Evolutionary conservation across 495 filamentous ascomycete genomes (phyloP).

Genomic region (Xylaria curta): DNA sequence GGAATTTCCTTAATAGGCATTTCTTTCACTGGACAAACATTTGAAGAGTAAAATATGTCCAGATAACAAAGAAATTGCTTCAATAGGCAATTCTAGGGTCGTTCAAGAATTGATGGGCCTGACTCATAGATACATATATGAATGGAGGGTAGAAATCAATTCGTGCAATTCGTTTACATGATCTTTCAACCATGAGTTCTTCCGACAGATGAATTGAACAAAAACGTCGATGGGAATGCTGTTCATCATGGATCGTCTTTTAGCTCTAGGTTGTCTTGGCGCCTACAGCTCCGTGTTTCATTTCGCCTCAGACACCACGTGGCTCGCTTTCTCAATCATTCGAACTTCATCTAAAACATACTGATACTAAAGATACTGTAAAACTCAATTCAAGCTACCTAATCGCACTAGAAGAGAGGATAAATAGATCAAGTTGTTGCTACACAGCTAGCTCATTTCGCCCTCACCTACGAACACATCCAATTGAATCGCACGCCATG

Average conservation of each 20-base stretch:
- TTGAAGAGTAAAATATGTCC: no score
- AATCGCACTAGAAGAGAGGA: background rate
- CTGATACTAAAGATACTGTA: no score
- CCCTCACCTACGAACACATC: background rate
- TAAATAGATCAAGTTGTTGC: background rate
- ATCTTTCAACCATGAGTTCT: background rate
- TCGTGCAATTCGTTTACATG: background rate
- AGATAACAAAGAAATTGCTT: no score
- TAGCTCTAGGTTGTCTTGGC: background rate
- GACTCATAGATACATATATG: background rate
- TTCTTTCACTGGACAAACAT: no score
- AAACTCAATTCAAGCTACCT: no score
- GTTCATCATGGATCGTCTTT: background rate
- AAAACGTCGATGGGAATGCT: background rate
- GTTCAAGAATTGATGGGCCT: background rate
- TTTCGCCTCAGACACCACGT: background rate
- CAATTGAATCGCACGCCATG: background rate
- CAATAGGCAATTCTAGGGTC: no score
- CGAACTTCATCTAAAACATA: background rate
- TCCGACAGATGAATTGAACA: background rate
- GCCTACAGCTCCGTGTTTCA: conserved; percentile 18
- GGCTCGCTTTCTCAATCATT: background rate
- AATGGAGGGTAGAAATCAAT: background rate
- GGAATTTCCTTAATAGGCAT: no score
- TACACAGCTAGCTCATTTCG: background rate